Conservation (phyloP, 1,284 basidiomycete species). For the Lignosus rhinocerotis region DNA sequence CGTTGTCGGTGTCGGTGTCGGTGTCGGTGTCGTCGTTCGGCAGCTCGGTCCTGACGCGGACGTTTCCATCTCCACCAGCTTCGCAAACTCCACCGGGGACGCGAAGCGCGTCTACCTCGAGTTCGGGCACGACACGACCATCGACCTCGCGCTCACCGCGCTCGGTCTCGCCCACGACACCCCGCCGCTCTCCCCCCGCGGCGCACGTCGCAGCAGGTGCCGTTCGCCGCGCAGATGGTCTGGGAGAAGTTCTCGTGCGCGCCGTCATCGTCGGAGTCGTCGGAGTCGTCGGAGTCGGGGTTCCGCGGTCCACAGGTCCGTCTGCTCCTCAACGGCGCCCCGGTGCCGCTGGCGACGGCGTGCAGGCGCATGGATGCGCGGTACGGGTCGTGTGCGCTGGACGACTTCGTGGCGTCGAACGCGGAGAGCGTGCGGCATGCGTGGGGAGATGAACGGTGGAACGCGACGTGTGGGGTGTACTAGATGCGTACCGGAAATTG, state of each 20-base stretch:
- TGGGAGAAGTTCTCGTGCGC: conserved; percentile 47
- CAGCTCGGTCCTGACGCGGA: not conserved
- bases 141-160: conserved; percentile 45
- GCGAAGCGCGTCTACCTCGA: conserved; percentile 42
- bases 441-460: conserved; percentile 41
- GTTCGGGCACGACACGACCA: conserved; percentile 52
- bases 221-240: conserved; percentile 47
- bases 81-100: conserved; percentile 38
- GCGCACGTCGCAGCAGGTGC: conserved; percentile 45
- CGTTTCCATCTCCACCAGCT: conserved; percentile 28
- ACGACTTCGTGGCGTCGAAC: conserved; percentile 38
- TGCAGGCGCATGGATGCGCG: conserved; percentile 34
- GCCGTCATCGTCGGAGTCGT: too few relatives aligned
- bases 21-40: too few relatives aligned
- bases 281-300: too few relatives aligned
- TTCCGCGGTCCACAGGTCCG: conserved; percentile 42
- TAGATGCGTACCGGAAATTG: not conserved
- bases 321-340: conserved; percentile 45
- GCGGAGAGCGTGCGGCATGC: conserved; percentile 28
- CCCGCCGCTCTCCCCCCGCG: conserved; percentile 32
- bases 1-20: too few relatives aligned
- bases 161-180: conserved; percentile 44
- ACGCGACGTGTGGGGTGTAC: conserved; percentile 36
- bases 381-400: conserved; percentile 43
- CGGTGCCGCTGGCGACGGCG: conserved; percentile 36